Percentiles rank a stretch among this genome's conserved stretches.
These are phyloP conservation scores for Fusarium domesticum DNA, from an alignment of 2,329 filamentous ascomycete genomes.

Conservation along the genomic window DNA sequence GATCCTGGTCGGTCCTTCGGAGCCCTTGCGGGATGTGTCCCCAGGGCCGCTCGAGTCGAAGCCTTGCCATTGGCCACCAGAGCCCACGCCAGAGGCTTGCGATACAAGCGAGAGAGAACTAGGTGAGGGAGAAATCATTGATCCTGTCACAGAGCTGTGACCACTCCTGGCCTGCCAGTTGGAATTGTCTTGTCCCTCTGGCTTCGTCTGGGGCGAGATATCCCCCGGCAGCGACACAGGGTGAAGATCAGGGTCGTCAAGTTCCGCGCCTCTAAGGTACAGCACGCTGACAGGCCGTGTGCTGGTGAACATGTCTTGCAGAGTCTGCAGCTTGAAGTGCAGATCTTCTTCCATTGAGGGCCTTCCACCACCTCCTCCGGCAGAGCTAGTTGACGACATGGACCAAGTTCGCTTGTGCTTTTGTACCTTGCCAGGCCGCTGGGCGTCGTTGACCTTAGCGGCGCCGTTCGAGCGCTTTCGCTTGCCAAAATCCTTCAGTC, in stretches of 20 bases:
- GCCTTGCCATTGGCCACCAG: conserved; percentile 54
- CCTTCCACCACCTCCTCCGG: conserved; percentile 43
- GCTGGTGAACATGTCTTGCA: conserved; percentile 87
- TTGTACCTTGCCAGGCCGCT: conserved; percentile 74
- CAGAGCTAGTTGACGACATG: conserved; percentile 75
- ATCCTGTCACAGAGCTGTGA: conserved; percentile 56
- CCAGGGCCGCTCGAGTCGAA: conserved; percentile 52
- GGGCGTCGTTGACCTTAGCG: conserved; percentile 45
- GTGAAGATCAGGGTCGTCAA: conserved; percentile 75
- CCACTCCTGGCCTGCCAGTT: conserved; percentile 53
- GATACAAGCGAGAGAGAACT: conserved; percentile 63
- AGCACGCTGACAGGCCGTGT: conserved; percentile 75
- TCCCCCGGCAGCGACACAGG: conserved; percentile 73
- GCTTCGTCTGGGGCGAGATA: conserved; percentile 56
- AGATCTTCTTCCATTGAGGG: conserved; percentile 69
- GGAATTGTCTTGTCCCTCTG: conserved; percentile 45
- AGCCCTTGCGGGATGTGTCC: conserved; percentile 46
- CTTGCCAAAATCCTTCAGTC: conserved; percentile 65
- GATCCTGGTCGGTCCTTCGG: conserved; percentile 53
- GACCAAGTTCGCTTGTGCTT: conserved; percentile 97
- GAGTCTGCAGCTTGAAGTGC: conserved; percentile 70
- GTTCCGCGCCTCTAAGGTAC: conserved; percentile 72
- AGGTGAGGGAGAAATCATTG: conserved; percentile 64
- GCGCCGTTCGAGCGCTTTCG: conserved; percentile 55
- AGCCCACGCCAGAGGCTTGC: conserved; percentile 45